A percentile compares a stretch with the other conserved stretches of the same genome.
These are phyloP conservation scores for Trichoderma polysporum DNA, from an alignment of 2,329 filamentous ascomycete genomes.

Conservation along the genomic window DNA sequence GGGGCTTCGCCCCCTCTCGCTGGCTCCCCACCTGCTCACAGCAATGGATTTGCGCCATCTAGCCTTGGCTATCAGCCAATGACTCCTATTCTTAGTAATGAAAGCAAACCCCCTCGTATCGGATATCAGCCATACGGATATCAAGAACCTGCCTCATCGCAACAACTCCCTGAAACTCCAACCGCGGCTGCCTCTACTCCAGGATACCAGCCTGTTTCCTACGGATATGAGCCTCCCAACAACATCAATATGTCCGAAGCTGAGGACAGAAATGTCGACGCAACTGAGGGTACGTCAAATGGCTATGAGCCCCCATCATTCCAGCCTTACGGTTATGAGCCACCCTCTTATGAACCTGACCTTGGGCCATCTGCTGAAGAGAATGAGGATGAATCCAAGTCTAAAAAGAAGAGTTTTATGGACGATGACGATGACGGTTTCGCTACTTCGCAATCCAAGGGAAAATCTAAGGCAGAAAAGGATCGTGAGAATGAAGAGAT, in stretches of 20 bases:
- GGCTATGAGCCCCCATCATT: constrained; percentile 64
- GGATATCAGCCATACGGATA: constrained; percentile 33
- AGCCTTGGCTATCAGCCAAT: constrained; percentile 31
- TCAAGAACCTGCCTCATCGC: constrained; percentile 8
- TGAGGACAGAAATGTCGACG: constrained; percentile 22
- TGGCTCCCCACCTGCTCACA: constrained; percentile 20
- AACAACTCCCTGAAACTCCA: background rate
- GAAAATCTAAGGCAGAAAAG: constrained; percentile 65
- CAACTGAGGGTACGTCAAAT: constrained; percentile 36
- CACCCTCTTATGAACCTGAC: constrained; percentile 57
- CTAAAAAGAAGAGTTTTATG: constrained; percentile 77
- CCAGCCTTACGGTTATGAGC: constrained; percentile 59
- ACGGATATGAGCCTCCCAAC: constrained; percentile 53
- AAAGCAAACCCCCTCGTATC: constrained; percentile 17
- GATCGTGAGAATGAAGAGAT: constrained; percentile 82
- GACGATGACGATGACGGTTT: constrained; percentile 78
- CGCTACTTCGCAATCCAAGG: constrained; percentile 47
- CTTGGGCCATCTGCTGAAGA: constrained; percentile 40
- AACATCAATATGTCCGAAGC: constrained; percentile 30
- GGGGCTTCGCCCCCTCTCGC: constrained; percentile 34
- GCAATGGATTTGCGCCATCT: constrained; percentile 26
- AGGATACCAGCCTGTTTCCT: constrained; percentile 44
- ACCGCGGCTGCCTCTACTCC: constrained; percentile 27
- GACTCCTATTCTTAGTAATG: constrained; percentile 4
- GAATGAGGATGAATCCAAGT: constrained; percentile 52